These are phyloP conservation scores for Penicillium riverlandense DNA, from an alignment of 495 filamentous ascomycete species.

Conservation along the genomic window DNA sequence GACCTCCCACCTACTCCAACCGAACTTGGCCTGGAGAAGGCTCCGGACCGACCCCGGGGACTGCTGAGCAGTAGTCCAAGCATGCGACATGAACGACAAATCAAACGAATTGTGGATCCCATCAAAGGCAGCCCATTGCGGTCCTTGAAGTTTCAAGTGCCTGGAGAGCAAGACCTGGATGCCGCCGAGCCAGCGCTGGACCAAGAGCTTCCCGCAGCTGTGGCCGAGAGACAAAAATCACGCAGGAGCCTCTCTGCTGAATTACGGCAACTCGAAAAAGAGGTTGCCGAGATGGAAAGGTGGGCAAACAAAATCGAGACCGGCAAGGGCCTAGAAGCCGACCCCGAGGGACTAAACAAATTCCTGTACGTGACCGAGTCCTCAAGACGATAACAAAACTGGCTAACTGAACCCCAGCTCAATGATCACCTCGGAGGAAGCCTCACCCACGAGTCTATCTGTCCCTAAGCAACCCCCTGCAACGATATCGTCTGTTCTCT, in stretches of 20 bases:
- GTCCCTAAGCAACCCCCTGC: constrained; percentile 5
- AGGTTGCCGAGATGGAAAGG: constrained; percentile 30
- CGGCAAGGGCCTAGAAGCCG: constrained; percentile 8
- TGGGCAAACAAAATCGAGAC: constrained; percentile 25
- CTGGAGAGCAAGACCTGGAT: constrained; percentile 1
- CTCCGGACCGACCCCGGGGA: constrained; percentile 27
- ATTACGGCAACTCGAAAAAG: constrained; percentile 24
- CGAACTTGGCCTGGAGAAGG: constrained; percentile 46
- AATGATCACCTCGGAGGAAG: constrained; percentile 19
- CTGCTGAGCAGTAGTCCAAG: constrained; percentile 39
- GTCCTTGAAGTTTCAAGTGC: constrained; percentile 13
- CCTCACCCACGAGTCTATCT: constrained; percentile 10
- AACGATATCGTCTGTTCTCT: constrained; percentile 33
- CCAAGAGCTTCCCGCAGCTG: constrained; percentile 13
- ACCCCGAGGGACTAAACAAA: constrained; percentile 13
- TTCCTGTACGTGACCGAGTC: constrained; percentile 19
- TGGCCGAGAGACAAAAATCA: constrained; percentile 23
- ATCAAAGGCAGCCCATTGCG: constrained; percentile 27
- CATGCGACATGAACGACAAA: constrained; percentile 21
- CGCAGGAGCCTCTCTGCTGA: constrained; percentile 25
- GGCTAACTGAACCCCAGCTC: constrained; percentile 17
- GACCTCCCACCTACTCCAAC: constrained; percentile 67
- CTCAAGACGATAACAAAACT: not conserved
- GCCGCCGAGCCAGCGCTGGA: constrained; percentile 1
- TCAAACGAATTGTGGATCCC: constrained; percentile 17